Evolutionary conservation across 2,329 filamentous ascomycete species (phyloP).

Genomic region (Aureobasidium pullulans): DNA sequence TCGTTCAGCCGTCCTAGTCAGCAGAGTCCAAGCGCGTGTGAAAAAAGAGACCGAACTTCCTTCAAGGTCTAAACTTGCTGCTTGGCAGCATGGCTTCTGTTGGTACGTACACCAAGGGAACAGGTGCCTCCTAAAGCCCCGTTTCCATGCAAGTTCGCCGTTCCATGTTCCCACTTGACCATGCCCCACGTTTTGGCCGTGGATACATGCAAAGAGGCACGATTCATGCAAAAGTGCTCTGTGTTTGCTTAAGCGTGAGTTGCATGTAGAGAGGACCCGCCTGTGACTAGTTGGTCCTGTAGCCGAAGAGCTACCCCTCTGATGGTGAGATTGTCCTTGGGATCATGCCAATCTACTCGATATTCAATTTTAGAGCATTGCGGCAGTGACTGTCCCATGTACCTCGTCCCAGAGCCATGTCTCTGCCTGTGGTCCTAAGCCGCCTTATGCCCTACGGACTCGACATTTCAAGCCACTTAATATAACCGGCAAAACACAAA

Average conservation of each 20-base stretch:
- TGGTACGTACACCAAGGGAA: not conserved
- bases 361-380: not conserved
- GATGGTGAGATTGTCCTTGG: not conserved
- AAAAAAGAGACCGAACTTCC: not conserved
- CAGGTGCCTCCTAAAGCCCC: conserved; percentile 1
- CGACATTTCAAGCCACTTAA: conserved; percentile 8
- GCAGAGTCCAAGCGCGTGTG: conserved; percentile 1
- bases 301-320: not conserved
- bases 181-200: conserved; percentile 2
- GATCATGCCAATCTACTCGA: not conserved
- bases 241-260: not conserved
- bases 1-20: not conserved
- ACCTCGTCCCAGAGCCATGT: conserved; percentile 8
- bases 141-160: conserved; percentile 4
- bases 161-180: conserved; percentile 1
- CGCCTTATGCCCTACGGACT: conserved; percentile 7
- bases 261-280: not conserved
- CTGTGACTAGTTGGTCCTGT: not conserved
- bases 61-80: not conserved
- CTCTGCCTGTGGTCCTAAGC: not conserved
- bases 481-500: conserved; percentile 4
- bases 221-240: not conserved
- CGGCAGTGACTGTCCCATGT: not conserved
- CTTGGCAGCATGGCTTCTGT: not conserved
- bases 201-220: not conserved